A percentile compares a stretch with the other conserved stretches of the same genome.
Evolutionary conservation across 352 stramenopile species (phyloP).

Genomic region (Ophiocytium majus): DNA sequence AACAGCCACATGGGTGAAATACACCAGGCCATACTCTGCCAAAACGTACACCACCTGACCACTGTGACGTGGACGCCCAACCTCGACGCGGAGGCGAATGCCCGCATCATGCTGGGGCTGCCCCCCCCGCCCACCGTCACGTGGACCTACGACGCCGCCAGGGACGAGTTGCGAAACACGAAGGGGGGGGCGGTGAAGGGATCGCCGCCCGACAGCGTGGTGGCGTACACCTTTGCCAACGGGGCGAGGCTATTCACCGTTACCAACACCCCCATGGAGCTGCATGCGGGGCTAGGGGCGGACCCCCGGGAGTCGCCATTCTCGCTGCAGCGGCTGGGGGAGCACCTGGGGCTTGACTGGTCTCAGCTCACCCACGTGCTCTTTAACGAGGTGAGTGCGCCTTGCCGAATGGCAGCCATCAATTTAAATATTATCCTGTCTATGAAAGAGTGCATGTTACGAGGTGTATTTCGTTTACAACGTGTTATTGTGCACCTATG

Average conservation of each 20-base stretch:
- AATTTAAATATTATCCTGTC: no score
- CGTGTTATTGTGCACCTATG: no score
- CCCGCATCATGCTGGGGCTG: not conserved
- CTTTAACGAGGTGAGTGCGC: not conserved
- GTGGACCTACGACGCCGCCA: not conserved
- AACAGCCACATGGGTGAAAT: not conserved
- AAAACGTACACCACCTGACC: not conserved
- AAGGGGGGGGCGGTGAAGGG: no score
- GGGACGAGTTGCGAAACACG: not conserved
- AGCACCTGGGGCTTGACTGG: not conserved
- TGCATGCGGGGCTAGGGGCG: not conserved
- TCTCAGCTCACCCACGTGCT: not conserved
- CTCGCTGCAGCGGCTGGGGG: not conserved
- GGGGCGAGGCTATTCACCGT: not conserved
- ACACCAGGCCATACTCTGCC: not conserved
- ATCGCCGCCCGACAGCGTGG: not conserved
- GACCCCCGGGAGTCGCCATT: not conserved
- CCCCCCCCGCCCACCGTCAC: not conserved
- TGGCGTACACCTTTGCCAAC: not conserved
- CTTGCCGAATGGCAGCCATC: no score
- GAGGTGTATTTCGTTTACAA: no score
- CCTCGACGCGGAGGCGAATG: not conserved
- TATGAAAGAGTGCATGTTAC: no score
- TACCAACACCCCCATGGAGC: not conserved
- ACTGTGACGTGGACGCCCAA: not conserved